phyloP scores from a whole-genome alignment of 2,329 filamentous ascomycete genomes.

The Fusarium devonianum region DNA sequence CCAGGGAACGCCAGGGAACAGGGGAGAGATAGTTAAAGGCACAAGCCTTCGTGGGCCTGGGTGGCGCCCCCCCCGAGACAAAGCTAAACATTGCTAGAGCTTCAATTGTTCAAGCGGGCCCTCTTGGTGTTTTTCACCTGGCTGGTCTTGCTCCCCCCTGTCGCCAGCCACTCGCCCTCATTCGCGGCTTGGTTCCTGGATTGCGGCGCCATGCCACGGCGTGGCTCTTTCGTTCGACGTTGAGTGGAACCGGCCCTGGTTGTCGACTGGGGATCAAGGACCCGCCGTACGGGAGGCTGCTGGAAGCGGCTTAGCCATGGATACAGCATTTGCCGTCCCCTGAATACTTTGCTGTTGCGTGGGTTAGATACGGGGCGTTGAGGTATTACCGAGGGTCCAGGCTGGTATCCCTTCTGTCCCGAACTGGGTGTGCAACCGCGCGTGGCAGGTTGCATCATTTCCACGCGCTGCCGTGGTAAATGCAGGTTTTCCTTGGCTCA shows the following conservation, averaged over 20 bases:
- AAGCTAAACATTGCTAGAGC: constrained; percentile 32
- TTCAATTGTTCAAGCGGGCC: constrained; percentile 26
- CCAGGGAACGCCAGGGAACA: constrained; percentile 24
- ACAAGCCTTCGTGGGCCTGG: constrained; percentile 32
- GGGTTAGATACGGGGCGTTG: background rate
- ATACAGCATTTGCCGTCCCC: constrained; percentile 17
- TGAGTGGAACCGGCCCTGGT: constrained; percentile 21
- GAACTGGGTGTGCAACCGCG: constrained; percentile 23
- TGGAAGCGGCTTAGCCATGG: constrained; percentile 16
- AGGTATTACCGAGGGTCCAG: constrained; percentile 19
- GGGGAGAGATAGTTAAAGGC: constrained; percentile 41
- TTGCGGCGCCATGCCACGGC: constrained; percentile 39
- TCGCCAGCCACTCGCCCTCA: constrained; percentile 28
- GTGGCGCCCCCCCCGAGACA: constrained; percentile 38
- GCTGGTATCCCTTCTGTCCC: constrained; percentile 25
- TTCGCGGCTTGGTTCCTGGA: constrained; percentile 39
- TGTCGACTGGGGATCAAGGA: constrained; percentile 25
- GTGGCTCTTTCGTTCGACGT: constrained; percentile 32
- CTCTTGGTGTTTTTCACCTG: background rate
- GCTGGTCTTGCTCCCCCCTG: constrained; percentile 15
- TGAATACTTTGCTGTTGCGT: constrained; percentile 14
- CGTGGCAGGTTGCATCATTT: constrained; percentile 26
- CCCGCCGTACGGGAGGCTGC: constrained; percentile 22
- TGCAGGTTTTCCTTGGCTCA: constrained; percentile 7
- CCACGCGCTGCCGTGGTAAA: constrained; percentile 17